Conservation (phyloP, 2,329 filamentous ascomycete species). For the Trichoderma atroviride region DNA sequence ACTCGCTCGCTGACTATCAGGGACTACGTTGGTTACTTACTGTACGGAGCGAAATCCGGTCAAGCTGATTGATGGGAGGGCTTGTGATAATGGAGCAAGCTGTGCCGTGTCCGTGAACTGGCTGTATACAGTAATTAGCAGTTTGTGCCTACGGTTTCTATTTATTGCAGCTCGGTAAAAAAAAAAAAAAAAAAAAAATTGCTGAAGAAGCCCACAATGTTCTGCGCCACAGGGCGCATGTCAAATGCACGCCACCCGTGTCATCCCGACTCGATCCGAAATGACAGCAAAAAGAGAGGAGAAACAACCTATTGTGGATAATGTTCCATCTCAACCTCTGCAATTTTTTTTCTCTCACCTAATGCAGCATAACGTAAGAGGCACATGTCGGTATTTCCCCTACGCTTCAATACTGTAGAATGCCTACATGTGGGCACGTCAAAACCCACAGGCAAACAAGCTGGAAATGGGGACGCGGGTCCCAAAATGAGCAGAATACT, state of each 20-base stretch:
- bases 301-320: background rate
- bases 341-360: background rate
- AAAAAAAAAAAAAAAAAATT: background rate
- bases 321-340: background rate
- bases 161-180: background rate
- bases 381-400: background rate
- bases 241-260: constrained; percentile 17
- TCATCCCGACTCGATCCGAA: constrained; percentile 17
- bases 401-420: background rate
- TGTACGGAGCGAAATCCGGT: constrained; percentile 20
- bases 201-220: background rate
- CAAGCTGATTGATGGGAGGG: background rate
- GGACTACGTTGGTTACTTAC: background rate
- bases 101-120: background rate
- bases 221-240: constrained; percentile 22
- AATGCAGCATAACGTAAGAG: background rate
- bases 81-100: background rate
- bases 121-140: background rate
- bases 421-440: background rate
- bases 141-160: background rate
- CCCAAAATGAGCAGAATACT: background rate
- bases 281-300: background rate
- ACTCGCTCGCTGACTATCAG: background rate
- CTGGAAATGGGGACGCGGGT: background rate
- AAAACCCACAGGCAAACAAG: background rate